Evolutionary conservation across 345 rosid genomes (phyloP).

Genomic region (Moricandia arvensis): DNA sequence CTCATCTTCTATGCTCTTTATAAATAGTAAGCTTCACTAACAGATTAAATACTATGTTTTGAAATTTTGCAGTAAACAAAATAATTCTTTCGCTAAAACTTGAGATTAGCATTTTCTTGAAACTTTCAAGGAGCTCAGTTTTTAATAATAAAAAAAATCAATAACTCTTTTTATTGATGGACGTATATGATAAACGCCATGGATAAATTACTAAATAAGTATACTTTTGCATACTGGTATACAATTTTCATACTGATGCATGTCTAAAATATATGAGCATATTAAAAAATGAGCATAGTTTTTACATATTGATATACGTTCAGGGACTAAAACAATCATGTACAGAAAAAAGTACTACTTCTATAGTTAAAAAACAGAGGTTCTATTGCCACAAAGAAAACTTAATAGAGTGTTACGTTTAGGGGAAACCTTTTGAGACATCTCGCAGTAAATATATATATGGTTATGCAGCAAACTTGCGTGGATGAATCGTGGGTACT

Average conservation of each 20-base stretch:
- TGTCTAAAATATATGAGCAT: not conserved
- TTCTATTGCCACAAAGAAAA: not conserved
- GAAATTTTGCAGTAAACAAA: no score
- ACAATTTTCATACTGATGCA: no score
- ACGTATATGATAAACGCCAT: no score
- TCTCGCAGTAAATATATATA: not conserved
- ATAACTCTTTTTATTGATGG: no score
- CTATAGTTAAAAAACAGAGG: not conserved
- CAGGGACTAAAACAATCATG: not conserved
- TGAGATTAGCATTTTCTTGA: no score
- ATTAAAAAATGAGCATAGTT: not conserved
- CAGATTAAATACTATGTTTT: no score
- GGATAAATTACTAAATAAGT: no score
- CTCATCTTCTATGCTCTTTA: constrained; percentile 65
- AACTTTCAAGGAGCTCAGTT: no score
- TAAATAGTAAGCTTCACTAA: constrained; percentile 55
- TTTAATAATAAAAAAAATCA: no score
- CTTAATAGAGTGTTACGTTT: not conserved
- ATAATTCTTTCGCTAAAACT: no score
- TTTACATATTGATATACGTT: not conserved
- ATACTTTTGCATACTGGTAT: no score
- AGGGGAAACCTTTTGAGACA: not conserved
- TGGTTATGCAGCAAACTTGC: constrained; percentile 62
- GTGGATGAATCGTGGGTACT: constrained; percentile 87
- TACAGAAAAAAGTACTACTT: no score